Evolutionary conservation across 2,329 filamentous ascomycete genomes (phyloP), one percentile per base, ranked within the genome.

Genomic region (Diplodia scrobiculata): DNA sequence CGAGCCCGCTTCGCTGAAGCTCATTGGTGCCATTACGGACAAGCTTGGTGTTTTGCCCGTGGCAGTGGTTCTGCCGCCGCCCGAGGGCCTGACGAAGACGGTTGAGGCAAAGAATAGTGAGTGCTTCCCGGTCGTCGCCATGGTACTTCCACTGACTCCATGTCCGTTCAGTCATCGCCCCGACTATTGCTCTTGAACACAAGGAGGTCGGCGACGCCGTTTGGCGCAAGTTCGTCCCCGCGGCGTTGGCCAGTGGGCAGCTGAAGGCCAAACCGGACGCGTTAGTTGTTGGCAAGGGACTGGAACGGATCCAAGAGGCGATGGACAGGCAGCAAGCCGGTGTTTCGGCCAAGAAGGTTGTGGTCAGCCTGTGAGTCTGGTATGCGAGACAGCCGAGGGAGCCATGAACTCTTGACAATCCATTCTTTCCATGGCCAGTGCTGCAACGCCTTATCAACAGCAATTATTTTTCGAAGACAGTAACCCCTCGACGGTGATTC

Each of bases 291-390:
- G 74, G 72, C 0, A 71, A 71, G 38, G 73, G 73, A 0, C 59
- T 77, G 58, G 71, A 71, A n/a, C 65, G 60, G 32, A 60, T 75
- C n/a, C 68, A 75, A 27, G 68, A 72, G 34, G 72, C 66, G 14
- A 21, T 75, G 14, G 65, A 71, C 47, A 68, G 69, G 52, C 73
- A 70, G 5, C 72, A 70, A 34, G 71, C 72, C 10, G 74, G 74
- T 3, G 73, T 81, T 2, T 80, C 78, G 63, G 77, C 73, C 0
- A 72, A 74, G 62, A 80, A 81, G 68, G 62, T 80, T 45, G 77
- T 80, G 3, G 72, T 80, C 25, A 68, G 58, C 36, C 41, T 68
- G 51, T 67, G 59, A 29, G 41, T 7, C 21, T 32, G 29, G 29
- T 58, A 29, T n/a, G 38, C 9, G 36, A 9, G 7, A 36, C 9